phyloP scores from a whole-genome alignment of 352 stramenopile genomes.

The Elongisporangium prolatum region DNA sequence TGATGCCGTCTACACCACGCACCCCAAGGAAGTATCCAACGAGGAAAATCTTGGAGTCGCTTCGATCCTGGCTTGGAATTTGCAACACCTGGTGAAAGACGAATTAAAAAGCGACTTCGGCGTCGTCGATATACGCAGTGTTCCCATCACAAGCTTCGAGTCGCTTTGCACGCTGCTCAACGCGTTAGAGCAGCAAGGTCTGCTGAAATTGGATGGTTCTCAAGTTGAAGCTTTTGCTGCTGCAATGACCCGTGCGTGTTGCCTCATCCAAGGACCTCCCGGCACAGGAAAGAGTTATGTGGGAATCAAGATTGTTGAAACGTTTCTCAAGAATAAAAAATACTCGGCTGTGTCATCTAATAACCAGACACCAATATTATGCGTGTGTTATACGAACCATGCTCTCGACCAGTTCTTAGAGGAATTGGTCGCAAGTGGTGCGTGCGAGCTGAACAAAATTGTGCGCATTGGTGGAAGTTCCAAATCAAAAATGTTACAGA shows the following conservation, averaged over 20 bases:
- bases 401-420: conserved; percentile 89
- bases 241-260: neutral
- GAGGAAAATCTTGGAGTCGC: neutral
- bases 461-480: conserved; percentile 74
- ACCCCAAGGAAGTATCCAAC: neutral
- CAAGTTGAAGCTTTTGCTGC: neutral
- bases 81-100: neutral
- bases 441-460: conserved; percentile 26
- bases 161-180: neutral
- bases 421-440: conserved; percentile 49
- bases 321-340: neutral
- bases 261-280: neutral
- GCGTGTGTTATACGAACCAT: conserved; percentile 90
- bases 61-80: neutral
- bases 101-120: neutral
- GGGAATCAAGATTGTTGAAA: neutral
- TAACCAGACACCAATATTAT: conserved; percentile 41
- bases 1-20: neutral
- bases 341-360: no score
- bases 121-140: neutral
- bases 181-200: neutral
- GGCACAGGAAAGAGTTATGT: neutral
- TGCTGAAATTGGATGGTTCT: neutral
- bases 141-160: neutral
- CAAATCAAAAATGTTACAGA: conserved; percentile 46